Conservation (phyloP, 352 stramenopile species). For the Pythium pyrilobum region DNA sequence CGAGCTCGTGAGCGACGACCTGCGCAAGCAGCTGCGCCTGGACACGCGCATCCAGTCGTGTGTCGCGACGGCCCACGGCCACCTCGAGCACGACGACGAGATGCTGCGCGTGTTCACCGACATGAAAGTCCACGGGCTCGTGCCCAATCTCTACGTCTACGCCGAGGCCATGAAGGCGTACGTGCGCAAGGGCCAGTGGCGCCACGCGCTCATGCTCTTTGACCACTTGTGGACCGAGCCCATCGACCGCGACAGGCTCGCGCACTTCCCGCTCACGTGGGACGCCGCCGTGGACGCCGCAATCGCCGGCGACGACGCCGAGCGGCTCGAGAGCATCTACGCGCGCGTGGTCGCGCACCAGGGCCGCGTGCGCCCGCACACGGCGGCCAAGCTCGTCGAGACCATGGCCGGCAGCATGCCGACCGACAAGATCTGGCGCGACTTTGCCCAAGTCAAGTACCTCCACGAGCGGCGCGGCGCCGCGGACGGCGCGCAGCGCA, state of each 20-base stretch:
- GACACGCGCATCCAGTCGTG: slow-evolving; percentile 58
- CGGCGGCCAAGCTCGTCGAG: slow-evolving; percentile 41
- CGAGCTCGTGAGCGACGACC: neutral
- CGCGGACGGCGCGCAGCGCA: slow-evolving; percentile 6
- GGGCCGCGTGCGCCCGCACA: slow-evolving; percentile 37
- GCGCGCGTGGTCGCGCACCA: slow-evolving; percentile 34
- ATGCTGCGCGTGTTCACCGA: slow-evolving; percentile 63
- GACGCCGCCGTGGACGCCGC: slow-evolving; percentile 56
- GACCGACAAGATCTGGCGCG: slow-evolving; percentile 45
- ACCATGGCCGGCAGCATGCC: slow-evolving; percentile 36
- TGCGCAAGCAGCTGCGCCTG: slow-evolving; percentile 27
- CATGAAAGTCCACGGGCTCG: slow-evolving; percentile 69
- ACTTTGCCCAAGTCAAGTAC: slow-evolving; percentile 40
- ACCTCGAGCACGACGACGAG: slow-evolving; percentile 31
- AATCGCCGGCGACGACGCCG: slow-evolving; percentile 33
- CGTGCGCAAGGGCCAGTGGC: slow-evolving; percentile 54
- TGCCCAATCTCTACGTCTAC: slow-evolving; percentile 66
- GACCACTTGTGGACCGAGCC: slow-evolving; percentile 55
- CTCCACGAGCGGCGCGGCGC: slow-evolving; percentile 28
- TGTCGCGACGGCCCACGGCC: slow-evolving; percentile 52
- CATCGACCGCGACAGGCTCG: slow-evolving; percentile 31
- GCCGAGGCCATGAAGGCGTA: slow-evolving; percentile 67
- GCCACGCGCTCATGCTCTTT: slow-evolving; percentile 67
- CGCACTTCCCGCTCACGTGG: slow-evolving; percentile 51
- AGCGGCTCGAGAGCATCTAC: slow-evolving; percentile 42